Conservation (phyloP, 208 protist genomes). For the Trypanosoma vivax region DNA sequence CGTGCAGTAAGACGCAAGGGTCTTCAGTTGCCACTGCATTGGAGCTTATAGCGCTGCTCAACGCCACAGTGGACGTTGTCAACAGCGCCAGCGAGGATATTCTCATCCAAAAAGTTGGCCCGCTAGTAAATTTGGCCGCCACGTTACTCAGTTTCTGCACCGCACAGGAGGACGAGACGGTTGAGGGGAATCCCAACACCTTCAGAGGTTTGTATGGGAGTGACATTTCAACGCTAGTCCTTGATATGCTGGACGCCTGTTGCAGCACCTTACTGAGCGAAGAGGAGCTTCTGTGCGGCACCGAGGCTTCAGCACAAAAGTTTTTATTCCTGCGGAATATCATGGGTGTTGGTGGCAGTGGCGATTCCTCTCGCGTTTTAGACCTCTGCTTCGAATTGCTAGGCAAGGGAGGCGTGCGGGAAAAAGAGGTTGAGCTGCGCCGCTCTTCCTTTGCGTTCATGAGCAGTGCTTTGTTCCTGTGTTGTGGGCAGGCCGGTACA, state of each 20-base stretch:
- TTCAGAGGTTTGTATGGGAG: conserved; percentile 18
- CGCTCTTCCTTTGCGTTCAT: conserved; percentile 41
- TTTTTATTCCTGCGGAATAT: conserved; percentile 2
- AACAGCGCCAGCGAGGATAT: conserved; percentile 11
- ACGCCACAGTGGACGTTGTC: conserved; percentile 27
- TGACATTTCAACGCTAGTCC: conserved; percentile 35
- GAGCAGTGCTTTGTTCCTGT: conserved; percentile 1
- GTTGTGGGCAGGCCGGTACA: background rate
- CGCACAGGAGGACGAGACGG: background rate
- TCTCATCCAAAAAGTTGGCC: background rate
- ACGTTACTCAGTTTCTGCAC: conserved; percentile 4
- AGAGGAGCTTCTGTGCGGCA: background rate
- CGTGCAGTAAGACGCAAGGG: conserved; percentile 15
- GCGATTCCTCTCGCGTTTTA: background rate
- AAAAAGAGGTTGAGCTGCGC: conserved; percentile 23
- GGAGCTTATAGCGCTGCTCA: conserved; percentile 35
- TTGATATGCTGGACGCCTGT: conserved; percentile 47
- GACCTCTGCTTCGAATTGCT: conserved; percentile 7
- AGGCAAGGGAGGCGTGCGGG: conserved; percentile 4
- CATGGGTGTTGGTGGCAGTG: background rate
- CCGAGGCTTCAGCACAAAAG: background rate
- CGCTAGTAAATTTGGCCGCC: background rate
- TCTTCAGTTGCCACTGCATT: conserved; percentile 10
- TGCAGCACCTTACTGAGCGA: conserved; percentile 34
- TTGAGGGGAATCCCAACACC: background rate